Base-by-base conservation (phyloP, 2,329 filamentous ascomycete species). In the Aspergillus ochraceoroseus region DNA sequence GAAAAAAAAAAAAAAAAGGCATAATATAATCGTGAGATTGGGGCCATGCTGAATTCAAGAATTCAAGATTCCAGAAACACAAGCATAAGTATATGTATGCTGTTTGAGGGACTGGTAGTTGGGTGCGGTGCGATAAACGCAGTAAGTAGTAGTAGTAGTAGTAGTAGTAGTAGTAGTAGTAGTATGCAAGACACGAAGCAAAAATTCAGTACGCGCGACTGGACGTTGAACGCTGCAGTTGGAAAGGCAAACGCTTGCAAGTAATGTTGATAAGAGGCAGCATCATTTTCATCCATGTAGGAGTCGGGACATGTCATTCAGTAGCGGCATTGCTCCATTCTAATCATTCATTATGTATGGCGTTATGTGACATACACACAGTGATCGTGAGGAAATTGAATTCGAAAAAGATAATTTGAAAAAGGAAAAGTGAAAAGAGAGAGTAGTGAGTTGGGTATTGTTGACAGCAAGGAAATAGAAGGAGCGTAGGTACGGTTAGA, bases 291-390 rank as follows among this genome's bases (percentile, higher is more conserved):
- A 46, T 52, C 48, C 49, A 50, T 41, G 20, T 29, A 22, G 46
- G 34, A 44, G 43, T 52, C 48, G n/a, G n/a, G n/a, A n/a, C n/a
- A 34, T 52, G 38, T 51, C 48, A 51, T 43, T 52, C 47, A 52
- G 47, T 52, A 48, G 35, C 49, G 44, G 45, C 46, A 40, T 49
- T 45, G 46, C 46, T 49, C 48, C 49, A 42, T 52, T 51, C 47
- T 41, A 52, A 51, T 52, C 49, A 43, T 52, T 52, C 49, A 43
- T 52, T 46, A 50, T 45, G 39, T 41, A 44, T 46, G 36, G 29
- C n/a, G n/a, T n/a, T n/a, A n/a, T 42, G 46, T 37, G 34, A 40
- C 45, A 46, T 42, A 44, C 30, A 40, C 27, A 33, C n/a, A 39
- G 29, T 45, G 41, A 39, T 46, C 43, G 29, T 35, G 28, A 36